A percentile compares a stretch with the other conserved stretches of the same genome.
Conservation (phyloP, 148 eudicot species). For the Camellia lanceoleosa region DNA sequence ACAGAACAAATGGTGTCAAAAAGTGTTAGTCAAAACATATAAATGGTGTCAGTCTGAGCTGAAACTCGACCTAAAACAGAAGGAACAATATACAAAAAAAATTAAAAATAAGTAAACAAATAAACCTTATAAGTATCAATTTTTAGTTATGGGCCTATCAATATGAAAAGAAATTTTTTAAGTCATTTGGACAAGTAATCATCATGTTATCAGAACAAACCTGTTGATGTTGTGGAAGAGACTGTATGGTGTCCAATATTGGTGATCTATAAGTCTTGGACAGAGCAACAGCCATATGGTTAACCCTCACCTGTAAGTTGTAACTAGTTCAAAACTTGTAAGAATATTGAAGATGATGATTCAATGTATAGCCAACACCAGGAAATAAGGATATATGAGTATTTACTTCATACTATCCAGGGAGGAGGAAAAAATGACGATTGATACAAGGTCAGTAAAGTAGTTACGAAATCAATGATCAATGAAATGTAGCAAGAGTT, state of each 20-base stretch:
- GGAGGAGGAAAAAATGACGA: background rate
- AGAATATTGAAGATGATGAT: background rate
- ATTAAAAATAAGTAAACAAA: background rate
- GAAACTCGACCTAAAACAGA: background rate
- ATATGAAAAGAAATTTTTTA: background rate
- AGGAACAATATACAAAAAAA: background rate
- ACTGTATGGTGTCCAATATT: slow-evolving; percentile 77
- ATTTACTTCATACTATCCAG: background rate
- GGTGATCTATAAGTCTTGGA: slow-evolving; percentile 77
- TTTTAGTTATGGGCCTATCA: background rate
- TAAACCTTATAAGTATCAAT: background rate
- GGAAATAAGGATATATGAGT: background rate
- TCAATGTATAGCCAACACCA: background rate
- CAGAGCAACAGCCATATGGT: slow-evolving; percentile 87
- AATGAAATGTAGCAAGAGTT: background rate
- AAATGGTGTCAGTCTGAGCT: background rate
- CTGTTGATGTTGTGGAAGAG: slow-evolving; percentile 99
- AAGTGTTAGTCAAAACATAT: background rate
- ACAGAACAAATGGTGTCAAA: background rate
- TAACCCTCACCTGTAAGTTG: slow-evolving; percentile 68
- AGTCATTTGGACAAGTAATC: background rate
- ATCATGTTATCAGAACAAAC: slow-evolving; percentile 20
- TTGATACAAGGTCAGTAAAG: background rate
- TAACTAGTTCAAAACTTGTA: slow-evolving; percentile 17
- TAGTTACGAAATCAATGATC: background rate